Conservation (phyloP, 2,329 filamentous ascomycete genomes). For the Grosmannia clavigera region DNA sequence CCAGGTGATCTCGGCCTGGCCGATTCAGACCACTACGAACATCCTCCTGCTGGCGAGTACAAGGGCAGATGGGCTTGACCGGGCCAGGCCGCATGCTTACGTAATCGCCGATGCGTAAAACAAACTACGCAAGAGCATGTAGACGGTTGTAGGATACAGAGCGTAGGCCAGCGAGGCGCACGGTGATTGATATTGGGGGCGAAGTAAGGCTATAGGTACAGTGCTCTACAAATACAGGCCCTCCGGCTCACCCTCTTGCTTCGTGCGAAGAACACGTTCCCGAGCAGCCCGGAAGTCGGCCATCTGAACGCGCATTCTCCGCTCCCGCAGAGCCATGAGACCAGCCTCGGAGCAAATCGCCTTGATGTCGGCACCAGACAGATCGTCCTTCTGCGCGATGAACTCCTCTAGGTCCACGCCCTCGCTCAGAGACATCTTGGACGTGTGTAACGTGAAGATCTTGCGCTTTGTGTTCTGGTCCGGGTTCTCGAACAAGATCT, state of each 20-base stretch:
- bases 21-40: not conserved
- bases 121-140: no score
- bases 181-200: not conserved
- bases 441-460: slow-evolving; percentile 96
- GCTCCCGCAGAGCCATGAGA: slow-evolving; percentile 83
- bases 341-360: slow-evolving; percentile 97
- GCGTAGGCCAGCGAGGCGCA: not conserved
- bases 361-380: slow-evolving; percentile 96
- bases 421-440: slow-evolving; percentile 92
- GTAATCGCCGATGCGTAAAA: no score
- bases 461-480: slow-evolving; percentile 88
- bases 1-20: slow-evolving; percentile 5
- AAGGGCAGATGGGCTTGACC: not conserved
- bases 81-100: no score
- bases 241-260: slow-evolving; percentile 96
- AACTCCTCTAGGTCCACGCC: slow-evolving; percentile 99
- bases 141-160: not conserved
- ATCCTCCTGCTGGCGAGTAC: not conserved
- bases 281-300: slow-evolving; percentile 87
- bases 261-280: slow-evolving; percentile 93
- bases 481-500: slow-evolving; percentile 66
- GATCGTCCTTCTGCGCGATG: slow-evolving; percentile 94
- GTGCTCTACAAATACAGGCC: slow-evolving; percentile 80
- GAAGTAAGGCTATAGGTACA: not conserved
- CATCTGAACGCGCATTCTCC: slow-evolving; percentile 98